These are phyloP conservation scores for Elongisporangium anandrum DNA, from an alignment of 352 stramenopile genomes.

Conservation along the genomic window DNA sequence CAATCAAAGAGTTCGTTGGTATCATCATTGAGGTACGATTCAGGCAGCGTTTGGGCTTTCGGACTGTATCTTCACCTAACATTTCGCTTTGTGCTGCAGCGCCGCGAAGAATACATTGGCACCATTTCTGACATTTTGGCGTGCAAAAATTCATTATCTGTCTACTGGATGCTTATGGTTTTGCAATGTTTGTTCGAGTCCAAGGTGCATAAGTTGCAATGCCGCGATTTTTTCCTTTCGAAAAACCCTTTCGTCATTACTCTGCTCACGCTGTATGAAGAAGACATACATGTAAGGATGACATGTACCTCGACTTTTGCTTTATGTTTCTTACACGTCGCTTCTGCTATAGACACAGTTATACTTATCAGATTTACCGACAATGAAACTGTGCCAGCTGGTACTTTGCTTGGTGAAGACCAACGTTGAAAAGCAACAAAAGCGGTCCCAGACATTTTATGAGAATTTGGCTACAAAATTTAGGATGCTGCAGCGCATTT, in stretches of 20 bases:
- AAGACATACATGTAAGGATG: conserved; percentile 50
- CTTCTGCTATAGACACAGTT: conserved; percentile 30
- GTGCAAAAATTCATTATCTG: conserved; percentile 42
- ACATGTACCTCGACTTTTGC: background rate
- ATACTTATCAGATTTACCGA: conserved; percentile 65
- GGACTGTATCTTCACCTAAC: conserved; percentile 7
- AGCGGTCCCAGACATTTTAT: conserved; percentile 59
- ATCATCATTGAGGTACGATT: conserved; percentile 71
- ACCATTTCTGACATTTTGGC: conserved; percentile 64
- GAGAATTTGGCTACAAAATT: conserved; percentile 70
- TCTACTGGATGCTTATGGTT: conserved; percentile 78
- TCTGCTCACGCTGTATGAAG: conserved; percentile 65
- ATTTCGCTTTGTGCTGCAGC: conserved; percentile 24
- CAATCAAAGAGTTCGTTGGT: conserved; percentile 71
- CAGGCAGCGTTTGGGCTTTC: too few relatives aligned
- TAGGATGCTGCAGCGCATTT: conserved; percentile 70
- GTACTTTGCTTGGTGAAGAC: conserved; percentile 60
- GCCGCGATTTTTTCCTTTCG: conserved; percentile 56
- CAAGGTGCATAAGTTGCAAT: conserved; percentile 48
- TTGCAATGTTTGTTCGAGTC: conserved; percentile 62
- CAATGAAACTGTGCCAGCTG: conserved; percentile 79
- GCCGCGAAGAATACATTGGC: conserved; percentile 63
- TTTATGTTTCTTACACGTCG: conserved; percentile 3
- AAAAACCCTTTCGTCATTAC: conserved; percentile 58
- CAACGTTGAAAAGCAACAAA: conserved; percentile 56